phyloP scores from a whole-genome alignment of 139 green algal species.

The Chlamydomonas sp. region DNA sequence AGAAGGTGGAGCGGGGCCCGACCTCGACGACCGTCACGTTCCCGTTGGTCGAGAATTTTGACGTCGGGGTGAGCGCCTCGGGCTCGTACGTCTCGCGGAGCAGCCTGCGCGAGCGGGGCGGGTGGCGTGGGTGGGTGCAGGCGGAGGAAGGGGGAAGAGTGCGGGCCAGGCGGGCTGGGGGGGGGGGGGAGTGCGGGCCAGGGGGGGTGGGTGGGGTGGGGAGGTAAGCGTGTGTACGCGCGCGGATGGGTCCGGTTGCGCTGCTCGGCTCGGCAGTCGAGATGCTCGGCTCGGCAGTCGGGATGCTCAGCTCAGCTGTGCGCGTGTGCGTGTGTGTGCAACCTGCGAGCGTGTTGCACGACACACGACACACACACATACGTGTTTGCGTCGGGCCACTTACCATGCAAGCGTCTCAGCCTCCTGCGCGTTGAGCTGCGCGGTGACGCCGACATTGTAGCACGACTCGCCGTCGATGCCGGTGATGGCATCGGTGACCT shows the following conservation, averaged over 20 bases:
- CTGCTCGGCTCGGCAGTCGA: too few species aligned
- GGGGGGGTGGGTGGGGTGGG: too few species aligned
- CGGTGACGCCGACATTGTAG: slow-evolving; percentile 82
- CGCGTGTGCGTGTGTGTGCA: too few species aligned
- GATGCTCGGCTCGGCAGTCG: not conserved
- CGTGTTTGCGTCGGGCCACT: slow-evolving; percentile 45
- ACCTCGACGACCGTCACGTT: slow-evolving; percentile 56
- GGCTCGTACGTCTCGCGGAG: slow-evolving; percentile 95
- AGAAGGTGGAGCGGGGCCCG: slow-evolving; percentile 89
- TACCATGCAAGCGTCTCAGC: slow-evolving; percentile 43
- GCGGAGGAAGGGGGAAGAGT: not conserved
- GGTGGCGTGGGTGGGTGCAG: too few species aligned
- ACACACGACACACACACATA: too few species aligned
- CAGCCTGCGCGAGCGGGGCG: too few species aligned
- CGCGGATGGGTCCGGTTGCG: not conserved
- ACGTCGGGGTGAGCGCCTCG: slow-evolving; percentile 62
- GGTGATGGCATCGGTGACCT: slow-evolving; percentile 56
- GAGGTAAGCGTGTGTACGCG: not conserved
- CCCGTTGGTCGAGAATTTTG: slow-evolving; percentile 29
- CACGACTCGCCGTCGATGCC: slow-evolving; percentile 67
- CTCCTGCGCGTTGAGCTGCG: slow-evolving; percentile 55
- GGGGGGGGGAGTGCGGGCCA: not conserved
- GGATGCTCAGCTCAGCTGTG: too few species aligned
- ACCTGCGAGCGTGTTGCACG: too few species aligned
- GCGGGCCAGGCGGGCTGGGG: too few species aligned